Evolutionary conservation across 306 rosid species (phyloP).

Genomic region (Mimosa pudica): DNA sequence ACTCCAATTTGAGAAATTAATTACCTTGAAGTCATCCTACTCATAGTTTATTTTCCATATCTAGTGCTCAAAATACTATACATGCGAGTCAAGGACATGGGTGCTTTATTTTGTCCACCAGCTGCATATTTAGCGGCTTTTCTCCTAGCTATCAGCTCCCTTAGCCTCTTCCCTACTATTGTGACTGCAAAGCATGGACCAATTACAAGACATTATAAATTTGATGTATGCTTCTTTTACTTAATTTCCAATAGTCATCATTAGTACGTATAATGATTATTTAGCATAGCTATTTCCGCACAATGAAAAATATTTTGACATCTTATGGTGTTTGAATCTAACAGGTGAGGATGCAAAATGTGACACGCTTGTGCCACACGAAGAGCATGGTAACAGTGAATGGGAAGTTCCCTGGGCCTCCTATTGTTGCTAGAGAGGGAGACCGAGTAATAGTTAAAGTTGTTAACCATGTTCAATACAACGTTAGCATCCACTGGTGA

Average conservation of each 20-base stretch:
- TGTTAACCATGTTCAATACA: slow-evolving; percentile 35
- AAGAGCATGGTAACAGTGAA: slow-evolving; percentile 38
- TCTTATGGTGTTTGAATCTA: not conserved
- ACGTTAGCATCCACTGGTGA: slow-evolving; percentile 41
- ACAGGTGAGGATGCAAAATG: slow-evolving; percentile 38
- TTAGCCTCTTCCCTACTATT: slow-evolving; percentile 20
- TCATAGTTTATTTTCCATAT: not conserved
- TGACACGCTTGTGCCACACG: slow-evolving; percentile 41
- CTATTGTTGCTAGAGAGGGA: slow-evolving; percentile 40
- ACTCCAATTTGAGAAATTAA: not conserved
- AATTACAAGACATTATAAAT: slow-evolving; percentile 32
- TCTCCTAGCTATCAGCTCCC: slow-evolving; percentile 21
- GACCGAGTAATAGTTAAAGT: slow-evolving; percentile 32
- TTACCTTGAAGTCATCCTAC: not conserved
- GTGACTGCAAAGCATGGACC: slow-evolving; percentile 30
- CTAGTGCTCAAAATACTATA: slow-evolving; percentile 5
- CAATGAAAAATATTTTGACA: not conserved
- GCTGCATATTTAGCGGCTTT: slow-evolving; percentile 27
- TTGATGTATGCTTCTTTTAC: slow-evolving; percentile 19
- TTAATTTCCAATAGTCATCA: not conserved
- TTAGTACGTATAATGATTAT: not conserved
- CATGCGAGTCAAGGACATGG: slow-evolving; percentile 14
- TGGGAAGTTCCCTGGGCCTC: slow-evolving; percentile 41
- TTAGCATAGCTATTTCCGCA: not conserved
- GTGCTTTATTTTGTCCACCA: slow-evolving; percentile 1